A percentile compares a stretch with the other conserved stretches of the same genome.
Conservation (phyloP, 345 rosid species). For the Gossypioides kirkii region DNA sequence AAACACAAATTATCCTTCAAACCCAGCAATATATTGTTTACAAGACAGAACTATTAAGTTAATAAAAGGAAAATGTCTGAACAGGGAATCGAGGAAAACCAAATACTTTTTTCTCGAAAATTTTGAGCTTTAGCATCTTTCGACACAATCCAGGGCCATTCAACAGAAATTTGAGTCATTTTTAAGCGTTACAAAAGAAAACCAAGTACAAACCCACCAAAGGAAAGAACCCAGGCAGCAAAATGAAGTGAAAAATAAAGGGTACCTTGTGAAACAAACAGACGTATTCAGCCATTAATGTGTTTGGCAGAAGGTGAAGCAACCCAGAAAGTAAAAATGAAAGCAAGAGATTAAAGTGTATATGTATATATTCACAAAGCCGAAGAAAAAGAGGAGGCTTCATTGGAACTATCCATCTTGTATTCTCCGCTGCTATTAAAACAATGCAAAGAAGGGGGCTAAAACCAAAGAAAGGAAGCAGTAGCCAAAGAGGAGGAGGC, state of each 20-base stretch:
- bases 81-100: constrained; percentile 6
- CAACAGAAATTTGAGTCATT: background rate
- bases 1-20: constrained; percentile 3
- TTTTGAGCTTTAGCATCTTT: background rate
- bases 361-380: background rate
- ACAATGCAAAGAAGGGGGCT: background rate
- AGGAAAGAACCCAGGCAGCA: background rate
- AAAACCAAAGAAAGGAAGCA: background rate
- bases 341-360: background rate
- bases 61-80: constrained; percentile 17
- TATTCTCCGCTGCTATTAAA: constrained; percentile 4
- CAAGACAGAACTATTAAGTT: background rate
- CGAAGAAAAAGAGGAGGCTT: background rate
- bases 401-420: background rate
- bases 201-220: background rate
- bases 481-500: background rate
- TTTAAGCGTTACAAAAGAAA: constrained; percentile 2
- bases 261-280: constrained; percentile 53
- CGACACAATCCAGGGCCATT: background rate
- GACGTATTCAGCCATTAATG: constrained; percentile 65
- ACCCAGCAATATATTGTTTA: background rate
- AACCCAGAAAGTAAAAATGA: constrained; percentile 3
- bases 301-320: constrained; percentile 24
- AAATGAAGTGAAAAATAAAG: background rate
- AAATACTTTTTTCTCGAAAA: background rate